These are phyloP conservation scores for Penicillium flavigenum DNA, from an alignment of 495 filamentous ascomycete species.

Conservation along the genomic window DNA sequence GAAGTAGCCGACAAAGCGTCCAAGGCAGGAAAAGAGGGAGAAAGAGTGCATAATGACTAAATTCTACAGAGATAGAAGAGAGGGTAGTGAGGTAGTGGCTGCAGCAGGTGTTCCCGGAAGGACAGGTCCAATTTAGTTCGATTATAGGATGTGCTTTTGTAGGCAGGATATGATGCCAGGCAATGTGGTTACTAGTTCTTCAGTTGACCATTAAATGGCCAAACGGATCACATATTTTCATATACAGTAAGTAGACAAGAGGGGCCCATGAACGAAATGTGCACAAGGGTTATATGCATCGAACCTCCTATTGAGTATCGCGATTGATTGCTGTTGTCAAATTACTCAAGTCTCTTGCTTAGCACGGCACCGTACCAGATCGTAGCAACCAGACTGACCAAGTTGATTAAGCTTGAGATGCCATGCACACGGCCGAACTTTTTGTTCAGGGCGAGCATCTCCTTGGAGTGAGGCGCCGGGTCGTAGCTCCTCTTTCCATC, in stretches of 20 bases:
- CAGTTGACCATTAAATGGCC: background rate
- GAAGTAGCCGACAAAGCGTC: constrained; percentile 33
- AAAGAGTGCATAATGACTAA: background rate
- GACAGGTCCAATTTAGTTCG: too few species aligned
- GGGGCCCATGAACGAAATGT: background rate
- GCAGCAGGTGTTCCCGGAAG: too few species aligned
- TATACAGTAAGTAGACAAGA: background rate
- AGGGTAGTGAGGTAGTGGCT: background rate
- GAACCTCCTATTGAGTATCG: background rate
- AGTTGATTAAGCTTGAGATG: constrained; percentile 68
- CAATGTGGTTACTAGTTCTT: background rate
- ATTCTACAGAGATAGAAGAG: too few species aligned
- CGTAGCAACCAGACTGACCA: constrained; percentile 63
- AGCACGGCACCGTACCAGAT: constrained; percentile 72
- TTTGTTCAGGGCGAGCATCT: constrained; percentile 80
- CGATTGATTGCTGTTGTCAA: background rate
- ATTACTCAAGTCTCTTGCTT: constrained; percentile 53
- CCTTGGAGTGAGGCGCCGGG: constrained; percentile 66
- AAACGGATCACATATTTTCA: background rate
- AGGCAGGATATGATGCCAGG: background rate
- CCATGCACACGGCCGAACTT: constrained; percentile 78
- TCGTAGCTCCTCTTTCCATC: constrained; percentile 87
- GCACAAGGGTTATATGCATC: background rate
- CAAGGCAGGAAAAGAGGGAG: background rate
- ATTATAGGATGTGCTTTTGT: background rate